Base-by-base conservation (phyloP, 176 grass and related monocot genomes). In the Aegilops bicornis region DNA sequence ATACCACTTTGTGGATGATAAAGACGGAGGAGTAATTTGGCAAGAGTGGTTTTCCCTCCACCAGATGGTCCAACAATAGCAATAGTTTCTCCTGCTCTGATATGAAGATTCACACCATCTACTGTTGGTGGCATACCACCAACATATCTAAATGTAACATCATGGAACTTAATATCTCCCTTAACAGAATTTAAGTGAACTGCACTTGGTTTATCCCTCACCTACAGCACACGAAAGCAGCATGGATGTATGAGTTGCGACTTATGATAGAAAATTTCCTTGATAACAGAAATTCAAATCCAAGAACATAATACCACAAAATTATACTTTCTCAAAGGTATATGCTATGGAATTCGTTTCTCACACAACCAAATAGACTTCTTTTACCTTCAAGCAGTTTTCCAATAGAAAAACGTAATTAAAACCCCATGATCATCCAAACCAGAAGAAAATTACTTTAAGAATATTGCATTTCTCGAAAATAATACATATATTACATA, bases 31-130 rank as follows among this genome's bases (percentile, higher is more conserved):
- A 97, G 87, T 48, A 97, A 79, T 90, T 97, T 97, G 86, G 87
- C 86, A 87, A 97, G 87, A 82, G 92, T 97, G 65, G 89, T 90
- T 88, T 97, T 94, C 33, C 92, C 94, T 81, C 94, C 91, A 81
- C 94, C 94, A 42, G 94, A 97, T 39, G 94, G 92, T 70, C 92
- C 92, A 24, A 94, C 83, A 37, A 97, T 71, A 79, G 92, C 91
- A 86, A 97, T 89, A 71, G 78, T 92, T 86, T 97, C 94, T 79
- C 94, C 89, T 15, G 85, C 80, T 58, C 22, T 90, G 71, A 94
- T 89, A 91, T 90, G 92, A 73, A 97, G 87, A 83, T 88, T 86
- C 45, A 92, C 13, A 1, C 80, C 76, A 90, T 97, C 86, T 69
- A 83, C 59, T 78, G 90, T 74, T 76, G 80, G 64, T 76, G 92